Evolutionary conservation across 108 stramenopile genomes (phyloP).

Genomic region (Asterionellopsis glacialis): DNA sequence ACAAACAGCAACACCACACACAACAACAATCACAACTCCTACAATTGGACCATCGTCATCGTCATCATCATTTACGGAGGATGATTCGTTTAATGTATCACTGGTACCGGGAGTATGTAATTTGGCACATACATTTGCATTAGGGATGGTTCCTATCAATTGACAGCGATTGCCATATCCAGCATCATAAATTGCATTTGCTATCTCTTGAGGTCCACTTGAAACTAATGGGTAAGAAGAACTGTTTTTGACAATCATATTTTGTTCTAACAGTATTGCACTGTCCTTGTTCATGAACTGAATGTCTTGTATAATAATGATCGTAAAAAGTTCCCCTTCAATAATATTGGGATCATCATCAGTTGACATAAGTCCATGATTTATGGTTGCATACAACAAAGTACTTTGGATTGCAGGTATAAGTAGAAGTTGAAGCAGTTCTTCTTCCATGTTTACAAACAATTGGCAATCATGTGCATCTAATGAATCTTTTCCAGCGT

Average conservation of each 20-base stretch:
- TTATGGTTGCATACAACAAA: conserved; percentile 63
- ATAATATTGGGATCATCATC: conserved; percentile 39
- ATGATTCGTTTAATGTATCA: too few relatives aligned
- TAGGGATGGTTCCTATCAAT: too few relatives aligned
- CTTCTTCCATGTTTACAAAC: conserved; percentile 34
- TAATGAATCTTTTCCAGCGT: conserved; percentile 61
- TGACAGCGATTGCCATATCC: too few relatives aligned
- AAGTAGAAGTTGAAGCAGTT: conserved; percentile 40
- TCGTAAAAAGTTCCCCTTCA: conserved; percentile 54
- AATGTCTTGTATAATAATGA: conserved; percentile 67
- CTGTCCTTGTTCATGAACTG: conserved; percentile 31
- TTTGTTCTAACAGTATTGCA: conserved; percentile 48
- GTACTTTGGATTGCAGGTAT: conserved; percentile 69
- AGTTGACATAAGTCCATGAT: conserved; percentile 23
- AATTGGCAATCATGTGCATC: conserved; percentile 41
- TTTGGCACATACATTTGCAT: too few relatives aligned
- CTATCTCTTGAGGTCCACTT: conserved; percentile 64
- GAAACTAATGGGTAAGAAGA: conserved; percentile 16
- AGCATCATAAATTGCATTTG: conserved; percentile 47
- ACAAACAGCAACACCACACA: too few relatives aligned
- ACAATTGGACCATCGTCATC: too few relatives aligned
- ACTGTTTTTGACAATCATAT: conserved; percentile 43
- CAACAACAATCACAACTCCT: too few relatives aligned
- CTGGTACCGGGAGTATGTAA: too few relatives aligned
- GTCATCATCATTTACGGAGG: too few relatives aligned